Base-by-base conservation (phyloP, 2,329 filamentous ascomycete species). In the Fusarium bulbicola region DNA sequence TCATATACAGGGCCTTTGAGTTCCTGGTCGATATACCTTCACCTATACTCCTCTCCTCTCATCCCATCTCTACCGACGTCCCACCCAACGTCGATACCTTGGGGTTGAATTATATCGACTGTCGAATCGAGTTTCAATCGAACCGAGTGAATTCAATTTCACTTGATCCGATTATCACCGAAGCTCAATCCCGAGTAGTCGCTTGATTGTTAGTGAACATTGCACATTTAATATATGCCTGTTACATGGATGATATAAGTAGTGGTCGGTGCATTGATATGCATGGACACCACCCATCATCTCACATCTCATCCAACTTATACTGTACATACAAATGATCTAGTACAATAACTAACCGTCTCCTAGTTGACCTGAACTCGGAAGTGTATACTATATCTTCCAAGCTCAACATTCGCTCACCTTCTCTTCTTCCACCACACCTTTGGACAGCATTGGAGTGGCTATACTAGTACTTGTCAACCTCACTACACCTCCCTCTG, bases 11-110 rank as follows among this genome's bases (percentile, higher is more conserved):
- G 75, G 68, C 74, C 63, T 70, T 66, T 60, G 63, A 73, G 71
- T 76, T 76, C 74, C 75, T 77, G 74, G 75, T 42, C 59, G 57
- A 72, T 72, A 74, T 67, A 61, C 49, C 42, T 54, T 66, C 66
- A 43, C 56, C 42, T 72, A 57, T 63, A 60, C 62, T 45, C 52
- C 58, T 49, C 20, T 30, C 16, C 18, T 28, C 42, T 36, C 39
- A 24, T 43, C 54, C 45, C 26, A 47, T 47, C 16, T 36, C 50
- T 47, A 59, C 46, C 61, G 58, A 68, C 74, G 42, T 52, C 36
- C 39, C 46, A 52, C 18, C 28, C 54, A 47, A 57, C 66, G 65
- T 68, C 64, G 32, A 62, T 49, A 68, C 57, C 53, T 57, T 32
- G 32, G 45, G 40, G 26, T 52, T 57, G 45, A 50, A 56, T 62